Conservation (phyloP, 2,329 filamentous ascomycete species). For the Hypoxylon rubiginosum region DNA sequence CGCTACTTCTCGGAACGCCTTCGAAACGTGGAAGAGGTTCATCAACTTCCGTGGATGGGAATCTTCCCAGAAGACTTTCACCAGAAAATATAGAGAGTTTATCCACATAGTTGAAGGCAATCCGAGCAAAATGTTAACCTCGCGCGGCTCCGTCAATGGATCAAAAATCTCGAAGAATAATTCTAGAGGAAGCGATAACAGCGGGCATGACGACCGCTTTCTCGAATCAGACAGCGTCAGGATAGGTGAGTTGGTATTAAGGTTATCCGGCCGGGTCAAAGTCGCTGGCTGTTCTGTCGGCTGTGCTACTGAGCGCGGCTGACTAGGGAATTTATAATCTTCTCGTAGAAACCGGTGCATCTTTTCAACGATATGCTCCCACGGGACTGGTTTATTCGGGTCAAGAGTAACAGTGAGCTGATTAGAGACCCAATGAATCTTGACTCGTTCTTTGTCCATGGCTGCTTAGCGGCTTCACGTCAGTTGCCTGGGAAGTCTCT, state of each 20-base stretch:
- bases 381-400: neutral
- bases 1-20: neutral
- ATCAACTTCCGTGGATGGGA: slow-evolving; percentile 4
- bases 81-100: too few species aligned
- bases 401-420: neutral
- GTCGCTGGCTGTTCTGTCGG: too few species aligned
- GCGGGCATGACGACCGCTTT: neutral
- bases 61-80: too few species aligned
- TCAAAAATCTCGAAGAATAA: neutral
- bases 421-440: neutral
- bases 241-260: neutral
- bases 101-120: too few species aligned
- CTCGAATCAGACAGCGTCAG: neutral
- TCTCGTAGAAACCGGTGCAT: neutral
- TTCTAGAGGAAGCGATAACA: neutral
- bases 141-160: neutral
- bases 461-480: neutral
- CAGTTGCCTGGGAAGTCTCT: neutral
- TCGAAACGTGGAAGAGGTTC: slow-evolving; percentile 2
- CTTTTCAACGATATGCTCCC: neutral
- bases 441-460: neutral
- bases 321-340: too few species aligned
- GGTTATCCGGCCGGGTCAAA: too few species aligned
- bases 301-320: too few species aligned
- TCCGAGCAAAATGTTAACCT: too few species aligned